Evolutionary conservation across 2,329 filamentous ascomycete genomes (phyloP).

Genomic region (Clonostachys solani): DNA sequence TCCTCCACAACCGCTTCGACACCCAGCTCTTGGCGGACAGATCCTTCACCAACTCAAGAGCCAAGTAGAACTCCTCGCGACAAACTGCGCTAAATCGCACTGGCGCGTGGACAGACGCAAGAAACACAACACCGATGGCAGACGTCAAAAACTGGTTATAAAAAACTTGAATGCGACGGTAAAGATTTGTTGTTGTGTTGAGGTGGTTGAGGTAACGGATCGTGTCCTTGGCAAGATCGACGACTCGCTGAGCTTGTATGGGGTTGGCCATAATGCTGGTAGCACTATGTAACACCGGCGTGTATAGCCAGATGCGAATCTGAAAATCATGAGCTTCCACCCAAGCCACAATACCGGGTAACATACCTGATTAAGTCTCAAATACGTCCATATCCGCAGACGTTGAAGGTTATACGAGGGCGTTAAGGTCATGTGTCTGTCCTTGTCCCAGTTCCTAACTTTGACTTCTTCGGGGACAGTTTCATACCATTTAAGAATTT

Average conservation of each 20-base stretch:
- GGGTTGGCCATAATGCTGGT: constrained; percentile 77
- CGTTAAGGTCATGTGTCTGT: constrained; percentile 46
- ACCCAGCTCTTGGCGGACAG: constrained; percentile 69
- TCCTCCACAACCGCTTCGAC: constrained; percentile 69
- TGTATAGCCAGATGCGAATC: constrained; percentile 85
- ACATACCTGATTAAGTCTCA: constrained; percentile 73
- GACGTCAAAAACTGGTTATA: constrained; percentile 79
- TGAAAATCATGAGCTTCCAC: constrained; percentile 10
- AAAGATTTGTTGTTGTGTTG: constrained; percentile 69
- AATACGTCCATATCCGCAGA: constrained; percentile 77
- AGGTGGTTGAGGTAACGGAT: constrained; percentile 67
- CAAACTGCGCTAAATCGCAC: constrained; percentile 65
- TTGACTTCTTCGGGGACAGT: constrained; percentile 59
- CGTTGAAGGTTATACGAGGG: constrained; percentile 65
- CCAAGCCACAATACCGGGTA: neutral
- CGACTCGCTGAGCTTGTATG: constrained; percentile 66
- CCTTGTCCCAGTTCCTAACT: constrained; percentile 55
- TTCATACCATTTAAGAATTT: constrained; percentile 84
- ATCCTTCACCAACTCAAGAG: constrained; percentile 68
- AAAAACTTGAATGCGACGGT: constrained; percentile 67
- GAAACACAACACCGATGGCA: constrained; percentile 70
- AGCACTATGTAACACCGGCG: constrained; percentile 79
- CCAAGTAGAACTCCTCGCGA: constrained; percentile 75
- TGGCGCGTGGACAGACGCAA: constrained; percentile 72
- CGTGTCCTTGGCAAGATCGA: constrained; percentile 73